These are phyloP conservation scores for Cystofilobasidium bisporidii DNA, from an alignment of 768 basidiomycete species.

Conservation along the genomic window DNA sequence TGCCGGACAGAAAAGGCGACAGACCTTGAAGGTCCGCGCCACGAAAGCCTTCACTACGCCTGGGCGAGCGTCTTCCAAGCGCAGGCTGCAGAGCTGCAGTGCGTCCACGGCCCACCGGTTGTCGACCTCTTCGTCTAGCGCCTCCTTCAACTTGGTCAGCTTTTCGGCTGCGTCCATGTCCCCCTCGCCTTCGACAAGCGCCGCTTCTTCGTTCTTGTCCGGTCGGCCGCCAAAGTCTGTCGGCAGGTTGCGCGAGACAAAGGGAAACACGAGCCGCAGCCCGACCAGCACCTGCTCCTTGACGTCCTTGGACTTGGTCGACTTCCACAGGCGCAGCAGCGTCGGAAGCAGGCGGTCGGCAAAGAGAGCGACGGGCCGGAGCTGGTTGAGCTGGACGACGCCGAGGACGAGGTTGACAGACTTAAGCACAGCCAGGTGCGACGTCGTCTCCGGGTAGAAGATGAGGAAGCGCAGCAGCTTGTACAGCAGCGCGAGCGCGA, in stretches of 20 bases:
- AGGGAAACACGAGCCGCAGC: constrained; percentile 63
- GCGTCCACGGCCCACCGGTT: constrained; percentile 56
- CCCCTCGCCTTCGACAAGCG: neutral
- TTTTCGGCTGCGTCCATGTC: neutral
- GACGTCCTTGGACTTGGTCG: constrained; percentile 59
- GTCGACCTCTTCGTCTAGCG: constrained; percentile 56
- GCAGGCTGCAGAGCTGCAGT: constrained; percentile 38
- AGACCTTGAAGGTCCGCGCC: constrained; percentile 10
- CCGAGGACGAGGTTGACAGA: constrained; percentile 60
- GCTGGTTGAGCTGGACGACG: constrained; percentile 68
- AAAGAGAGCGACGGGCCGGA: constrained; percentile 51
- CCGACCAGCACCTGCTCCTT: constrained; percentile 74
- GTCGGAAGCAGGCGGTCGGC: constrained; percentile 55
- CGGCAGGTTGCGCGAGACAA: constrained; percentile 41
- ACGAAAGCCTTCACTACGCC: constrained; percentile 11
- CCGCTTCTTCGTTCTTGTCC: neutral
- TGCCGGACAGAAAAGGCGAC: neutral
- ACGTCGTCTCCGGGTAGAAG: constrained; percentile 64
- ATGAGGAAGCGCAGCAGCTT: constrained; percentile 57
- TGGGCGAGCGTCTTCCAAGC: constrained; percentile 18
- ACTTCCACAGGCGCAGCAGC: constrained; percentile 61
- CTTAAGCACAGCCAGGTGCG: constrained; percentile 64
- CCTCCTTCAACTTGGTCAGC: constrained; percentile 35
- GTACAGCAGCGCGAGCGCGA: constrained; percentile 46
- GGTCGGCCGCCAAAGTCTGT: neutral